phyloP scores from a whole-genome alignment of 2,329 filamentous ascomycete genomes.

The Ophiostoma triangulosporum region DNA sequence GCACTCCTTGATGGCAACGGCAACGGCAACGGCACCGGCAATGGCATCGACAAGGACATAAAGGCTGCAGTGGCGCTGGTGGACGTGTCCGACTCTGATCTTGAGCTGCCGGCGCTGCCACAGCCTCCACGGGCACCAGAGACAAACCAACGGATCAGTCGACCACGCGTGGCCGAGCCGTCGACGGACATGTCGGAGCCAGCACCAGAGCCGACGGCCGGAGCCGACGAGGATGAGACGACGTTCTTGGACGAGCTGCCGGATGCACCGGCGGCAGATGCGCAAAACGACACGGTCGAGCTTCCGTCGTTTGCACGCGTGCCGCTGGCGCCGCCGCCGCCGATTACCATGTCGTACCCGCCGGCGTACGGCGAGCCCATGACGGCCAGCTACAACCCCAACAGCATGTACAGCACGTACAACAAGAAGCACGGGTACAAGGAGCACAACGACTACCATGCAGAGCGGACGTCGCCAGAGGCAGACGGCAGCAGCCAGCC shows the following conservation, averaged over 20 bases:
- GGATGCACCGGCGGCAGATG: neutral
- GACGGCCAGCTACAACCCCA: constrained; percentile 3
- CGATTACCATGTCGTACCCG: neutral
- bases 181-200: neutral
- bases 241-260: neutral
- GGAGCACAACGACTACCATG: neutral
- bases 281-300: neutral
- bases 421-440: constrained; percentile 1
- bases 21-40: neutral
- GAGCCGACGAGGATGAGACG: no score
- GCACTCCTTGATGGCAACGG: neutral
- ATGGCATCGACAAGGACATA: neutral
- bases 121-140: neutral
- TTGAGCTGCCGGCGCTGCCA: neutral
- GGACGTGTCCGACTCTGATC: neutral
- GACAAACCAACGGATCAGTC: neutral
- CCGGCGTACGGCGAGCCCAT: neutral
- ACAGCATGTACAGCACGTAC: neutral
- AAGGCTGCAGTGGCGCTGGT: neutral
- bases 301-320: neutral
- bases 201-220: neutral
- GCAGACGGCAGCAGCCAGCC: neutral
- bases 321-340: neutral
- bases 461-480: neutral
- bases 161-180: neutral